These are phyloP conservation scores for Wickerhamomyces chaumierensis DNA, from an alignment of 805 yeast species.

Conservation along the genomic window DNA sequence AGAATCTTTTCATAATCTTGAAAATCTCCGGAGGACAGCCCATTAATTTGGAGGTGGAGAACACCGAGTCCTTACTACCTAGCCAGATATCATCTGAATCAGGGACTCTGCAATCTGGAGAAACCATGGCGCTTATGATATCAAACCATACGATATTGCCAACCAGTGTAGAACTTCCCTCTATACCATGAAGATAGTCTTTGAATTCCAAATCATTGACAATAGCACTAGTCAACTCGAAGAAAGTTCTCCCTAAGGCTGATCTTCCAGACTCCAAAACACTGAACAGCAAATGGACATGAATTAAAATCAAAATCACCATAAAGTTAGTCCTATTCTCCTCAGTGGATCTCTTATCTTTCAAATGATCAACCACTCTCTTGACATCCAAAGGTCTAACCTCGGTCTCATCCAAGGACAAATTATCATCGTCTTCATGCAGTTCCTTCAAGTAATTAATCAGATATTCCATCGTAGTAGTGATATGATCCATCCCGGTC, in stretches of 20 bases:
- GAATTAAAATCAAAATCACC: slow-evolving; percentile 38
- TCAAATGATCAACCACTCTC: slow-evolving; percentile 25
- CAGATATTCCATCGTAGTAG: slow-evolving; percentile 44
- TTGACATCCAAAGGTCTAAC: slow-evolving; percentile 19
- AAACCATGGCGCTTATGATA: slow-evolving; percentile 41
- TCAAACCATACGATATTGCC: slow-evolving; percentile 51
- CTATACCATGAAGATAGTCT: slow-evolving; percentile 31
- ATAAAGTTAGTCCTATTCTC: slow-evolving; percentile 29
- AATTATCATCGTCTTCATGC: slow-evolving; percentile 8
- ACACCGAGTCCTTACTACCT: slow-evolving; percentile 29
- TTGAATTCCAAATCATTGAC: slow-evolving; percentile 35
- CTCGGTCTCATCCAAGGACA: not conserved
- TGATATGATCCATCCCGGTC: slow-evolving; percentile 42
- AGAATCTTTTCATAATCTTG: slow-evolving; percentile 32
- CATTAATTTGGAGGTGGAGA: slow-evolving; percentile 42
- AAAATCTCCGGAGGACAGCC: slow-evolving; percentile 54
- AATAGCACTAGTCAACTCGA: slow-evolving; percentile 37
- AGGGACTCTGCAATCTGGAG: slow-evolving; percentile 47
- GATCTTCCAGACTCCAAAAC: slow-evolving; percentile 45
- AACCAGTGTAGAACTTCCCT: slow-evolving; percentile 36
- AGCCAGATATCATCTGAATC: slow-evolving; percentile 43
- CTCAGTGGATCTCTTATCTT: slow-evolving; percentile 19
- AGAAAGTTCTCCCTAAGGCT: slow-evolving; percentile 36
- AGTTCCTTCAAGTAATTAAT: slow-evolving; percentile 29
- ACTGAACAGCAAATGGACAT: slow-evolving; percentile 43